Evolutionary conservation across 345 rosid species (phyloP).

Genomic region (Populus nigra): DNA sequence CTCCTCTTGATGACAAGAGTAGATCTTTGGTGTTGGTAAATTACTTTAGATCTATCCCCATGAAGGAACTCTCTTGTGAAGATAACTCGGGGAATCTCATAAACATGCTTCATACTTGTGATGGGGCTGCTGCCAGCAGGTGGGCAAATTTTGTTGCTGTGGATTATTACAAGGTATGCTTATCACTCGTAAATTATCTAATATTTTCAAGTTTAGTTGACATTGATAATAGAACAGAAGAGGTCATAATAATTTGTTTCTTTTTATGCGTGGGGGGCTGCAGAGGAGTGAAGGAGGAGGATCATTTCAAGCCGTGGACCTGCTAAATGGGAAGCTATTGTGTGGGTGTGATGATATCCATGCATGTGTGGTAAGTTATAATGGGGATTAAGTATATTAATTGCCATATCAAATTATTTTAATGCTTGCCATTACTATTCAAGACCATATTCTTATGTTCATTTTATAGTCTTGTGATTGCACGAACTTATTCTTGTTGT

Average conservation of each 20-base stretch:
- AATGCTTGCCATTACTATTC: neutral
- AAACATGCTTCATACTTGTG: conserved; percentile 49
- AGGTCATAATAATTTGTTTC: neutral
- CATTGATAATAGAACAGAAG: neutral
- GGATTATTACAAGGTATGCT: conserved; percentile 50
- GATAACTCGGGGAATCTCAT: conserved; percentile 50
- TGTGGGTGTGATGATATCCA: conserved; percentile 41
- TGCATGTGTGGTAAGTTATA: conserved; percentile 20
- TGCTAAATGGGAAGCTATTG: conserved; percentile 50
- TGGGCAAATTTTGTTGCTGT: conserved; percentile 71
- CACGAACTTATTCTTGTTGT: neutral
- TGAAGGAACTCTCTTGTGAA: conserved; percentile 34
- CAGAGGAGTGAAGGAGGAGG: conserved; percentile 77
- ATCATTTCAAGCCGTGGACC: conserved; percentile 58
- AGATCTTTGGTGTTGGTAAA: conserved; percentile 51
- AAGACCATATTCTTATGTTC: no score
- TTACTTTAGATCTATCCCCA: conserved; percentile 24
- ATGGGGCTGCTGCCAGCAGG: conserved; percentile 43
- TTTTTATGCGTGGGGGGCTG: neutral
- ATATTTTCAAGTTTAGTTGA: neutral
- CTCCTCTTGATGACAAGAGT: conserved; percentile 39
- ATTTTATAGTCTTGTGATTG: neutral
- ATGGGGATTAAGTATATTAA: neutral
- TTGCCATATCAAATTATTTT: neutral
- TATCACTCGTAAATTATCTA: neutral